These are phyloP conservation scores for Echinochloa phyllopogon DNA, from an alignment of 176 grass and related monocot genomes.

Conservation along the genomic window DNA sequence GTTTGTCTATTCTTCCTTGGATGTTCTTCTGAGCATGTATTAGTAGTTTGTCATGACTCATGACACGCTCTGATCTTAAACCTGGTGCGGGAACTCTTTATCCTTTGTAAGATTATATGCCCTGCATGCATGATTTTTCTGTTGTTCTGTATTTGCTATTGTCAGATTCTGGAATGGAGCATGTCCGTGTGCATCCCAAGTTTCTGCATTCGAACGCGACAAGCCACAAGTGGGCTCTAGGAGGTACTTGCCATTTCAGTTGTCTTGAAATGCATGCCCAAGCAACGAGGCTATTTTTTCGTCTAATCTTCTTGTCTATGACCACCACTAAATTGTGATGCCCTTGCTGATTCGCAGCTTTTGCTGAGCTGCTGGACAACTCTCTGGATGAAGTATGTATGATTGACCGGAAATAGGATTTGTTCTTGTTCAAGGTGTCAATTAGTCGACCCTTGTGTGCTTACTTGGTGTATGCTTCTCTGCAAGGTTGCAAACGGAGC, in stretches of 20 bases:
- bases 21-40: neutral
- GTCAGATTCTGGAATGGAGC: slow-evolving; percentile 68
- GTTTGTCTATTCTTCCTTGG: neutral
- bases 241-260: slow-evolving; percentile 59
- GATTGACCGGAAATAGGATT: slow-evolving; percentile 13
- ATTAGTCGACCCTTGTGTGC: slow-evolving; percentile 25
- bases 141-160: neutral
- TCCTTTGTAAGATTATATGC: neutral
- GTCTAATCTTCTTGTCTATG: neutral
- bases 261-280: neutral
- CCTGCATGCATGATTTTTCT: neutral
- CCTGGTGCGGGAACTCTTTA: neutral
- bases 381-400: slow-evolving; percentile 91
- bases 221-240: slow-evolving; percentile 99
- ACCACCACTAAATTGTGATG: slow-evolving; percentile 25
- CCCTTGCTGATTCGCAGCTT: slow-evolving; percentile 57
- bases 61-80: neutral
- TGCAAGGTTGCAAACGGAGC: slow-evolving; percentile 79
- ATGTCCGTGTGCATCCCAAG: slow-evolving; percentile 89
- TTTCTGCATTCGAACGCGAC: slow-evolving; percentile 99
- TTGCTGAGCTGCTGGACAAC: slow-evolving; percentile 96
- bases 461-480: slow-evolving; percentile 30
- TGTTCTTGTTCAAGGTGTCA: slow-evolving; percentile 13
- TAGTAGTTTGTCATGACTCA: neutral
- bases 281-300: neutral